These are phyloP conservation scores for Lactifluus piperatus DNA, from an alignment of 768 basidiomycete species.

Conservation along the genomic window DNA sequence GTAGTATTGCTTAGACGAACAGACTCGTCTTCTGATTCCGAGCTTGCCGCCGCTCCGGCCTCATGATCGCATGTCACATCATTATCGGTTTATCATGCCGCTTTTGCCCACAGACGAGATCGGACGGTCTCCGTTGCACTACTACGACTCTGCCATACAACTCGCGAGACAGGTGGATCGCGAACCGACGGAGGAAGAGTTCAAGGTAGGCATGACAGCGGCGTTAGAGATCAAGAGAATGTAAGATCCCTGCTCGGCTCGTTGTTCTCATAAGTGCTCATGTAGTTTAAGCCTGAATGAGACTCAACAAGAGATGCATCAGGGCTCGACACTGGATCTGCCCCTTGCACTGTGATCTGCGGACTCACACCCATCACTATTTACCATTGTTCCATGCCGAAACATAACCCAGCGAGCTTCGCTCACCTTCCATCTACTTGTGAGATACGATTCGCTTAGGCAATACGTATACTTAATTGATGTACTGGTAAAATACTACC, in stretches of 20 bases:
- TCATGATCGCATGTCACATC: conserved; percentile 68
- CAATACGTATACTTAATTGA: neutral
- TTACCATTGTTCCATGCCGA: neutral
- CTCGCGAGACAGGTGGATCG: conserved; percentile 50
- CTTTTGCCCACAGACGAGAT: conserved; percentile 49
- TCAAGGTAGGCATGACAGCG: conserved; percentile 50
- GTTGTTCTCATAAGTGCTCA: neutral
- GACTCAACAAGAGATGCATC: conserved; percentile 56
- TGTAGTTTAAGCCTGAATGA: conserved; percentile 42
- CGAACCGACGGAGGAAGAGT: conserved; percentile 63
- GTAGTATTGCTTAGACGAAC: conserved; percentile 38
- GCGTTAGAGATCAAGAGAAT: conserved; percentile 51
- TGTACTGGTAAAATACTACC: neutral
- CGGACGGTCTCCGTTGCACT: conserved; percentile 60
- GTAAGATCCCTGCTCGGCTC: conserved; percentile 33
- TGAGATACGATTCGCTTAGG: neutral
- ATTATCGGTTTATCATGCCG: conserved; percentile 69
- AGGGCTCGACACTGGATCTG: conserved; percentile 42
- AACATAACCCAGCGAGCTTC: neutral
- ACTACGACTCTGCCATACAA: conserved; percentile 72
- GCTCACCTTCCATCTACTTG: too few relatives aligned
- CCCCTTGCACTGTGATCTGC: neutral
- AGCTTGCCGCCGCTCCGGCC: conserved; percentile 61
- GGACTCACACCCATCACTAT: neutral
- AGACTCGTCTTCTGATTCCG: conserved; percentile 67